phyloP scores from a whole-genome alignment of 1,139 yeast genomes.

The Magnusiomyces sp. region DNA sequence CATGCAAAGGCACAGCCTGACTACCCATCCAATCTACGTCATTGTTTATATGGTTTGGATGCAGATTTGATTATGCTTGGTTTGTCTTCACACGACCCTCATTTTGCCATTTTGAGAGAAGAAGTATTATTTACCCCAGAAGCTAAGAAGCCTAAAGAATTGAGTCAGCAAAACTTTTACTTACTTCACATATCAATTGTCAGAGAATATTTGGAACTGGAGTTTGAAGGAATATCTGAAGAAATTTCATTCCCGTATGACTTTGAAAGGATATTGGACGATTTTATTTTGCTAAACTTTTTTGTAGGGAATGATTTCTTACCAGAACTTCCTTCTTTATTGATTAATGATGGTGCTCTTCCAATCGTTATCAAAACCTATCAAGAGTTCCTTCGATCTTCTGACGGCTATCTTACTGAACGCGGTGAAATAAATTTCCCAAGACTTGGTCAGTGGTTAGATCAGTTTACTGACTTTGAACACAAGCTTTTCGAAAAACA shows the following conservation, averaged over 20 bases:
- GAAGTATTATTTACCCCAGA: conserved; percentile 79
- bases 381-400: conserved; percentile 62
- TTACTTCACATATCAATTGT: conserved; percentile 77
- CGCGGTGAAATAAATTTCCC: conserved; percentile 70
- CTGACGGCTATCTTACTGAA: conserved; percentile 82
- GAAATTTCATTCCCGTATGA: conserved; percentile 58
- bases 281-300: conserved; percentile 82
- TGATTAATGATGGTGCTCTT: conserved; percentile 91
- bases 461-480: conserved; percentile 76
- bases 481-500: conserved; percentile 46
- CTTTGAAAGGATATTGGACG: conserved; percentile 87
- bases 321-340: conserved; percentile 93
- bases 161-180: conserved; percentile 73
- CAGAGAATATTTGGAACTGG: conserved; percentile 84
- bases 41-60: conserved; percentile 93
- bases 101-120: conserved; percentile 88
- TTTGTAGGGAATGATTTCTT: conserved; percentile 97
- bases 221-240: conserved; percentile 63
- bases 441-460: conserved; percentile 68
- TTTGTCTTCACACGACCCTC: conserved; percentile 92
- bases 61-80: conserved; percentile 97
- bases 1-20: conserved; percentile 76
- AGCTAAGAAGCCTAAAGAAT: conserved; percentile 41
- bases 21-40: conserved; percentile 82
- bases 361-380: conserved; percentile 83